phyloP scores from a whole-genome alignment of 176 grass and related monocot species.

The Bonia amplexicaulis region DNA sequence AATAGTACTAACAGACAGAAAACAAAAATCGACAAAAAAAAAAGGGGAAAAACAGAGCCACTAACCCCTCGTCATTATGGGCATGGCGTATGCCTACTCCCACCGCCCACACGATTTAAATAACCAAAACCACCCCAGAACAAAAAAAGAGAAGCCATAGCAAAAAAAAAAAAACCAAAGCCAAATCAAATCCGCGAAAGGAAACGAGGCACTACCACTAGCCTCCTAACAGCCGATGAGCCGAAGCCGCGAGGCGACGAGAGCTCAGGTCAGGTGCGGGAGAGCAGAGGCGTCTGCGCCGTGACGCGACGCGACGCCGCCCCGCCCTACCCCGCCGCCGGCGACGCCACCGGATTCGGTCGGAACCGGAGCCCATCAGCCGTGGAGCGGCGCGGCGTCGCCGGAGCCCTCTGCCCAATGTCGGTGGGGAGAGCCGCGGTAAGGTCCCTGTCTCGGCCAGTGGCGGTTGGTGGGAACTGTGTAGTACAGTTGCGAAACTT shows the following conservation, averaged over 20 bases:
- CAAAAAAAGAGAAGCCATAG: constrained; percentile 16
- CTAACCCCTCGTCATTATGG: neutral
- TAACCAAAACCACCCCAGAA: constrained; percentile 22
- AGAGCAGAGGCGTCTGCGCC: constrained; percentile 13
- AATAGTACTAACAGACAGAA: too few species aligned
- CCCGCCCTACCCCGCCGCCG: neutral
- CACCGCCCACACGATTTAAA: constrained; percentile 23
- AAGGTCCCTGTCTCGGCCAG: constrained; percentile 35
- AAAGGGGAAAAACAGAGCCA: too few species aligned
- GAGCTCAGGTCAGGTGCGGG: neutral
- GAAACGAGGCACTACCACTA: neutral
- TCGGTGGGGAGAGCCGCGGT: constrained; percentile 31
- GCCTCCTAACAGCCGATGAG: neutral
- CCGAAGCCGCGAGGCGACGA: neutral
- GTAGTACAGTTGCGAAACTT: constrained; percentile 9
- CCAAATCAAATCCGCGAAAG: constrained; percentile 29
- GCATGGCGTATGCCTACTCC: constrained; percentile 26
- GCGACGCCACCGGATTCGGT: neutral
- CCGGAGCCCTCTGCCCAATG: constrained; percentile 21
- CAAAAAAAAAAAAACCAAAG: neutral
- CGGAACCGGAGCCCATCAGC: neutral
- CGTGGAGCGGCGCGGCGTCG: neutral
- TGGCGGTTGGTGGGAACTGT: constrained; percentile 48
- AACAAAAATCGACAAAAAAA: too few species aligned
- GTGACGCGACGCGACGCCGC: neutral